Evolutionary conservation across 2,329 filamentous ascomycete genomes (phyloP).

Genomic region (Colletotrichum acutatum): DNA sequence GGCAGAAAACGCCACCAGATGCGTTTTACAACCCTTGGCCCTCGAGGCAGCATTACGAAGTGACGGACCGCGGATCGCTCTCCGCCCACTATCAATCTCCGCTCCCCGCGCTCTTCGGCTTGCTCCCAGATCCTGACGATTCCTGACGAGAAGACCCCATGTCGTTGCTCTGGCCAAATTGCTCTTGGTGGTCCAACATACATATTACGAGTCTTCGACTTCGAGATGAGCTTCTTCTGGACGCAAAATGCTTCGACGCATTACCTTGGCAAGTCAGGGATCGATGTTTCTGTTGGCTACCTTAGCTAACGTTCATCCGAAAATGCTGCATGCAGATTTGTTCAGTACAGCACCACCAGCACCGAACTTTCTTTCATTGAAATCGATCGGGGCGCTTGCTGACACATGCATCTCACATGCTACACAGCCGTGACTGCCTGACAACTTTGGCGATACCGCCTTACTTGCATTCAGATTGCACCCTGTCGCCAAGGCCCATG

Average conservation of each 20-base stretch:
- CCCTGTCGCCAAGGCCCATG: not conserved
- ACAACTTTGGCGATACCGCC: not conserved
- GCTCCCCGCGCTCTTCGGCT: not conserved
- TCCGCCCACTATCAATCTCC: not conserved
- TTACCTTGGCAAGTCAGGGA: not conserved
- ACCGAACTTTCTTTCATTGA: not conserved
- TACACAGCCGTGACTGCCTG: not conserved
- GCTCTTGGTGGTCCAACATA: not conserved
- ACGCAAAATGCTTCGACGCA: not conserved
- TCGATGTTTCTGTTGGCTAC: not conserved
- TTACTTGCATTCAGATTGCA: not conserved
- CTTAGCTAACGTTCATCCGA: not conserved
- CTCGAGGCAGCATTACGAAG: not conserved
- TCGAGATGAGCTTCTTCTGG: not conserved
- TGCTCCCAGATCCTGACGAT: not conserved
- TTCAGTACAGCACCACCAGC: not conserved
- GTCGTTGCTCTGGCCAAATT: not conserved
- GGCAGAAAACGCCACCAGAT: conserved; percentile 9
- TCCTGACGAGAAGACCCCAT: not conserved
- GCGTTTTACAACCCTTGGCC: not conserved
- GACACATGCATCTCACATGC: not conserved
- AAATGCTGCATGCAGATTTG: not conserved
- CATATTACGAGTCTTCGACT: not conserved
- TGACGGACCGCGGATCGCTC: not conserved
- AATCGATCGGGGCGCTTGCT: not conserved